Base-by-base conservation (phyloP, 352 stramenopile genomes). In the Pythium monospermum region DNA sequence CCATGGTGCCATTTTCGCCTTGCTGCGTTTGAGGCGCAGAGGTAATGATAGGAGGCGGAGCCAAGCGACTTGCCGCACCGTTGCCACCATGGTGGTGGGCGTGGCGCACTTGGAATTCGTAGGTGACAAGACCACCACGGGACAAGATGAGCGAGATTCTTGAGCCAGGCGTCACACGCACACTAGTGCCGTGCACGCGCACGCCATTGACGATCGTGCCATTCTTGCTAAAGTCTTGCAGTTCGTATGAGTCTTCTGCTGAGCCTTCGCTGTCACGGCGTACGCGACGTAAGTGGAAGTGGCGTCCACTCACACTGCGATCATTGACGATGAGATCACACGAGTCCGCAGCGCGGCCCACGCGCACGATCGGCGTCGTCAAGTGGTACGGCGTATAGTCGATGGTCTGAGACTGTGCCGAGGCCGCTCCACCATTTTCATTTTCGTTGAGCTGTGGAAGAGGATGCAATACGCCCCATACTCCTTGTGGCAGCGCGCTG, bases 201-300 rank as follows among this genome's bases (percentile, higher is more conserved):
- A 93, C 81, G n/a, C 84, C 84, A 37, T 95, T 91, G 1, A 95
- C 84, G 22, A 95, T 93, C 0, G 82, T 95, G 2, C 84, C 84
- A 38, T 95, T 95, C 55, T 95, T 95, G 53, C 82, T 93, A 44
- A 93, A 94, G 26, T 95, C 84, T 61, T 93, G 82, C 16, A 95
- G 65, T 49, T 95, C 84, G 38, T 71, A 93, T 31, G 73, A 80
- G 19, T 90, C 77, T 43, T 90, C 78, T 0, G 48, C 27, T 13
- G 35, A 48, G 11, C 55, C 42, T 16, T 85, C 70, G n/a, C 43
- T 50, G 37, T 91, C 83, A 23, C 69, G 69, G 0, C 77, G 69
- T 6, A 89, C 53, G 13, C 81, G 74, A 7, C 84, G 76, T 32
- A 95, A 55, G 44, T 93, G 83, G 35, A 95, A 95, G 43, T 95